Evolutionary conservation across 352 stramenopile genomes (phyloP).

Genomic region (Globisporangium abappressorium): DNA sequence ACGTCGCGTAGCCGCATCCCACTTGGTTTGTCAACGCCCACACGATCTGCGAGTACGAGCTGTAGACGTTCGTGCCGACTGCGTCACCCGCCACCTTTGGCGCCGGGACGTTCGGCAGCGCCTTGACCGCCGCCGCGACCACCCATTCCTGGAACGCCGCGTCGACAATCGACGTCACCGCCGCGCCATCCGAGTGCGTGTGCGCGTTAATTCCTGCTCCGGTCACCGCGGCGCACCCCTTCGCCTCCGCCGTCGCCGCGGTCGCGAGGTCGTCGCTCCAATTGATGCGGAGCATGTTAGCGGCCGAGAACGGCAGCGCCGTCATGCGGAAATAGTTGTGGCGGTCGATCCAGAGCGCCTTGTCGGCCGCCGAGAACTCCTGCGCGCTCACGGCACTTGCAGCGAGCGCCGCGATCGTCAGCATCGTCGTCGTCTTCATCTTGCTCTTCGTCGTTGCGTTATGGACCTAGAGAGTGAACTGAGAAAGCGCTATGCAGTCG

Average conservation of each 20-base stretch:
- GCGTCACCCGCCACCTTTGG: constrained; percentile 36
- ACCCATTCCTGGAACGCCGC: constrained; percentile 59
- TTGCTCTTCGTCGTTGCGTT: neutral
- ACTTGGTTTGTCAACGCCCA: constrained; percentile 60
- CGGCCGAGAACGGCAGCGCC: constrained; percentile 57
- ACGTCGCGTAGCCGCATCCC: constrained; percentile 55
- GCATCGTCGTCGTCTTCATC: constrained; percentile 18
- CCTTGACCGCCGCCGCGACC: constrained; percentile 45
- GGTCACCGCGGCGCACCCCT: constrained; percentile 33
- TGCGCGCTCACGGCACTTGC: constrained; percentile 11
- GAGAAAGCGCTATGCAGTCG: neutral
- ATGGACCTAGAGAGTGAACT: neutral
- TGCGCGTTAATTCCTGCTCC: constrained; percentile 44
- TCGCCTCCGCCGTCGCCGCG: constrained; percentile 34
- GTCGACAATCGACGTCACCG: constrained; percentile 34
- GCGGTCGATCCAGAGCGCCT: constrained; percentile 69
- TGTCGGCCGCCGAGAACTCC: constrained; percentile 31
- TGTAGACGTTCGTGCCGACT: constrained; percentile 60
- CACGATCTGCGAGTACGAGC: constrained; percentile 76
- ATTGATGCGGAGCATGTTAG: constrained; percentile 64
- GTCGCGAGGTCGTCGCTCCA: constrained; percentile 51
- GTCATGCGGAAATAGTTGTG: constrained; percentile 81
- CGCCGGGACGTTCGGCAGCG: constrained; percentile 41
- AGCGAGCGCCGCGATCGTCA: constrained; percentile 3
- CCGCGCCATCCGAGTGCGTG: constrained; percentile 29